These are phyloP conservation scores for Pinus taeda DNA, from an alignment of 75 land plant species.

Conservation along the genomic window DNA sequence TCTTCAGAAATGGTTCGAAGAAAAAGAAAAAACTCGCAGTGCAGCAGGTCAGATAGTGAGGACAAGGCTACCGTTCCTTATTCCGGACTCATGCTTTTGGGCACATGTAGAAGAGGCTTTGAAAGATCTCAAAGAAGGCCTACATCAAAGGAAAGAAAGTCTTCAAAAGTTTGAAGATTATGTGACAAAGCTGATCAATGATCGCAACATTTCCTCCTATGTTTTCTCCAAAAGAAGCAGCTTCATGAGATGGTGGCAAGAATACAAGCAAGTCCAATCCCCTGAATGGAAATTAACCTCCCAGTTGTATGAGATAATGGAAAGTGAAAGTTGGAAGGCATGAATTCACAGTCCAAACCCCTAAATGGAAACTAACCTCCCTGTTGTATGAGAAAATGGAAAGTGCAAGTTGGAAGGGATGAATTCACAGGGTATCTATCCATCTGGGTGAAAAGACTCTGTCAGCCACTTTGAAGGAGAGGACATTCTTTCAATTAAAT, in stretches of 20 bases:
- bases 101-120: constrained; percentile 1
- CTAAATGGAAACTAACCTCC: too few species aligned
- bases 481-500: too few species aligned
- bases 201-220: neutral
- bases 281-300: neutral
- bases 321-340: neutral
- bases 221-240: neutral
- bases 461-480: too few species aligned
- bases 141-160: neutral
- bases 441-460: too few species aligned
- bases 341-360: too few species aligned
- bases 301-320: neutral
- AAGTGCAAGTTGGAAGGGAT: too few species aligned
- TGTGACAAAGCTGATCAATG: neutral
- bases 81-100: constrained; percentile 1
- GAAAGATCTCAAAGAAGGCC: neutral
- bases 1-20: constrained; percentile 10
- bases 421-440: too few species aligned
- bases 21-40: neutral
- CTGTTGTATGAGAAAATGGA: too few species aligned
- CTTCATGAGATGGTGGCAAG: constrained; percentile 1
- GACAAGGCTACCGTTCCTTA: neutral
- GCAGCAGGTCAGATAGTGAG: neutral
- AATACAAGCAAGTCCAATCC: neutral
- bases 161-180: neutral